A percentile compares a stretch with the other conserved stretches of the same genome.
These are phyloP conservation scores for Russula olivacea DNA, from an alignment of 768 basidiomycete genomes.

Conservation along the genomic window DNA sequence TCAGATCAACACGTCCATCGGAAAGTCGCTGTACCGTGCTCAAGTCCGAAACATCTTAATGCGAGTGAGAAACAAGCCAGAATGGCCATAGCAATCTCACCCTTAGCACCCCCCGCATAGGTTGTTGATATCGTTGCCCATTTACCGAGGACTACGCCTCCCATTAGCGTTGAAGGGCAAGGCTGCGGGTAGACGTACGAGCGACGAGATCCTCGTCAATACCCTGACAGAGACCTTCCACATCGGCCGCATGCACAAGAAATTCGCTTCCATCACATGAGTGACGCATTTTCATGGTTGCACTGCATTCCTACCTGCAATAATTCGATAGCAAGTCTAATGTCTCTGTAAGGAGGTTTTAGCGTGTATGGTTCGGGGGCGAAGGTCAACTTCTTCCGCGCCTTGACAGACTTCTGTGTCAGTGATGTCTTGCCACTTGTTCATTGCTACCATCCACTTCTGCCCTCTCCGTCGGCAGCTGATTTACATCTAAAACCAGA, in stretches of 20 bases:
- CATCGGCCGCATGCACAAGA: conserved; percentile 95
- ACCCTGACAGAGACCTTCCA: conserved; percentile 94
- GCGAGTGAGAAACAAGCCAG: neutral
- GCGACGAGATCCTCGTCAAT: conserved; percentile 85
- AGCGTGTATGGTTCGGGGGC: neutral
- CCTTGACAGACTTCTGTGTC: conserved; percentile 89
- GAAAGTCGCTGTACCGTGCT: conserved; percentile 76
- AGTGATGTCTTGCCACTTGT: conserved; percentile 96
- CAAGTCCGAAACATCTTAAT: conserved; percentile 71
- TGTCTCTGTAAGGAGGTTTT: conserved; percentile 48
- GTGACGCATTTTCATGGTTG: conserved; percentile 7
- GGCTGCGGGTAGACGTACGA: conserved; percentile 39
- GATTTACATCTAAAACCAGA: neutral
- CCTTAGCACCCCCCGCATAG: conserved; percentile 94
- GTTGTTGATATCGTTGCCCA: conserved; percentile 92
- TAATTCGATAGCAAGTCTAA: conserved; percentile 70
- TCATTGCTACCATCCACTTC: conserved; percentile 94
- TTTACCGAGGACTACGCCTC: conserved; percentile 68
- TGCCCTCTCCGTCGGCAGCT: conserved; percentile 78
- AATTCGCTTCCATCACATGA: conserved; percentile 61
- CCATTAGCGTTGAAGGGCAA: conserved; percentile 20
- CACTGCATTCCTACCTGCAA: conserved; percentile 54
- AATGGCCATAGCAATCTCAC: conserved; percentile 35
- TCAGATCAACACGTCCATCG: conserved; percentile 77
- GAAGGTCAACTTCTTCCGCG: conserved; percentile 29